Evolutionary conservation across 768 basidiomycete genomes (phyloP).

Genomic region (Astraeus odoratus): DNA sequence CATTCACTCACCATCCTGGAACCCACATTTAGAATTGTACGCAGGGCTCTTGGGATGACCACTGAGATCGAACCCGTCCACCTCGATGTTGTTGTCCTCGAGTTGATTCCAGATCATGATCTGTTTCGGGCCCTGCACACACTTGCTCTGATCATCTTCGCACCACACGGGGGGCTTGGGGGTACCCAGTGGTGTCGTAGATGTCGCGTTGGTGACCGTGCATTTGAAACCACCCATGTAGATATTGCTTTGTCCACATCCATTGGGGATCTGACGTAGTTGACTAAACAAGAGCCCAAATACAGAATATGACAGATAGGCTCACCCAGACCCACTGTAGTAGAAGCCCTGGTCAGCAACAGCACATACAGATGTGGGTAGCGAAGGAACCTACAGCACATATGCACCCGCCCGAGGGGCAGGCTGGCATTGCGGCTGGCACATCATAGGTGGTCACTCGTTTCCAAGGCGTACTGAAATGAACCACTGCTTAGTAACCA

Average conservation of each 20-base stretch:
- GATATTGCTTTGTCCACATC: conserved; percentile 50
- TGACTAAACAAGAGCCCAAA: neutral
- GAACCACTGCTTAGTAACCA: neutral
- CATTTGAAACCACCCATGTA: conserved; percentile 42
- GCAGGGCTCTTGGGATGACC: conserved; percentile 38
- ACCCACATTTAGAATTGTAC: conserved; percentile 45
- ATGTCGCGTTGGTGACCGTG: conserved; percentile 39
- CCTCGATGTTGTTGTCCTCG: conserved; percentile 42
- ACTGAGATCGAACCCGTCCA: conserved; percentile 33
- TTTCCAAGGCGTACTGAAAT: conserved; percentile 45
- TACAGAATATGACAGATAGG: neutral
- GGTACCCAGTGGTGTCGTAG: conserved; percentile 32
- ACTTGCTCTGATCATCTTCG: conserved; percentile 36
- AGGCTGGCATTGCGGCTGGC: conserved; percentile 41
- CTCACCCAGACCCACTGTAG: conserved; percentile 48
- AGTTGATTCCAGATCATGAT: conserved; percentile 50
- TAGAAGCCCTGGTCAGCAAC: neutral
- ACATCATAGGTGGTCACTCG: conserved; percentile 42
- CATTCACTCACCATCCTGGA: conserved; percentile 35
- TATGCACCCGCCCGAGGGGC: conserved; percentile 44
- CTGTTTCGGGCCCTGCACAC: conserved; percentile 46
- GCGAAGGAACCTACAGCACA: conserved; percentile 35
- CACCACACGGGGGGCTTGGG: conserved; percentile 48
- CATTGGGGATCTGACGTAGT: conserved; percentile 13
- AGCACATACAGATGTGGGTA: neutral